Percentiles rank a stretch among this genome's conserved stretches.
Conservation (phyloP, 208 protist species). For the Trypanosoma scelopori region DNA sequence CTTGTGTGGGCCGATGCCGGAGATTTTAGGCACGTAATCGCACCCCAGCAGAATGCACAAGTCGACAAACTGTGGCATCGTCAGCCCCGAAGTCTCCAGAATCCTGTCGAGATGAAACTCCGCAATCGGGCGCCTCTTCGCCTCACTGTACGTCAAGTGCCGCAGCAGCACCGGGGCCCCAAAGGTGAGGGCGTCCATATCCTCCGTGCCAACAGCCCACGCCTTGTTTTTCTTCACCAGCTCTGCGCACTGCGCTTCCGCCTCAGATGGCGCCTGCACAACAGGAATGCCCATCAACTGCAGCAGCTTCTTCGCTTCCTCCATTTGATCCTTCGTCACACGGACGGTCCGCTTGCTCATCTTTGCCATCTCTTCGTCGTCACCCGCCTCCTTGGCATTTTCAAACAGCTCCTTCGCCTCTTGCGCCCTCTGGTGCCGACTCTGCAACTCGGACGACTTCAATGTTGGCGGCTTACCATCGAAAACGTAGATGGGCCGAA, state of each 20-base stretch:
- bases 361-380: slow-evolving; percentile 93
- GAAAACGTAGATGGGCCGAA: slow-evolving; percentile 99
- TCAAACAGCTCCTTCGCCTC: slow-evolving; percentile 93
- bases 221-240: slow-evolving; percentile 94
- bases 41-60: slow-evolving; percentile 99
- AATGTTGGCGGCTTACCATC: slow-evolving; percentile 98
- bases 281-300: slow-evolving; percentile 98
- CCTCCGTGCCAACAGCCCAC: slow-evolving; percentile 98
- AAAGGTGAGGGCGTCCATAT: slow-evolving; percentile 99
- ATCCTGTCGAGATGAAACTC: slow-evolving; percentile 93
- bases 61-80: slow-evolving; percentile 97
- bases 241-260: slow-evolving; percentile 99
- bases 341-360: slow-evolving; percentile 94
- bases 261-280: slow-evolving; percentile 96
- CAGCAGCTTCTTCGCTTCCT: slow-evolving; percentile 98
- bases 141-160: slow-evolving; percentile 95
- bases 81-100: slow-evolving; percentile 79
- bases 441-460: slow-evolving; percentile 94
- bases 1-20: slow-evolving; percentile 96
- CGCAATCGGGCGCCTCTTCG: slow-evolving; percentile 95
- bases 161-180: slow-evolving; percentile 95
- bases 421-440: slow-evolving; percentile 88
- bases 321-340: slow-evolving; percentile 95
- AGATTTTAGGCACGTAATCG: slow-evolving; percentile 98
- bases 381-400: slow-evolving; percentile 83